These are phyloP conservation scores for Fimicolochytrium jonesii DNA, from an alignment of 192 early-diverging fungal genomes.

Conservation along the genomic window DNA sequence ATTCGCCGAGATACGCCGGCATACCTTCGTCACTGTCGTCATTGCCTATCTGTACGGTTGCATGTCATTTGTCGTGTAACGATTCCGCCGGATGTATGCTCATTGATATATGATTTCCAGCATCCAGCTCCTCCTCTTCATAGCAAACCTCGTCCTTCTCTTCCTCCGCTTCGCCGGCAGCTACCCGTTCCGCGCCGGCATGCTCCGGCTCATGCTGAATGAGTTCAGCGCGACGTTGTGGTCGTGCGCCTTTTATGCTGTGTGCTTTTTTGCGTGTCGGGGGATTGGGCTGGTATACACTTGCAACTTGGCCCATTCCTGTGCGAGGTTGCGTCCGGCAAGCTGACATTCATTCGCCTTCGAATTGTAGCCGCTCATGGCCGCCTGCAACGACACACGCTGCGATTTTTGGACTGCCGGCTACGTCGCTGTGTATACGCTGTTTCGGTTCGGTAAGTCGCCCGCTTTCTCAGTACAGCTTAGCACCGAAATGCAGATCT, in stretches of 20 bases:
- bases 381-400: conserved; percentile 18
- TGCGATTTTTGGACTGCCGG: conserved; percentile 36
- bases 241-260: conserved; percentile 19
- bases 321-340: neutral
- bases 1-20: conserved; percentile 33
- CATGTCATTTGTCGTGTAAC: too few species aligned
- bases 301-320: neutral
- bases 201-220: conserved; percentile 37
- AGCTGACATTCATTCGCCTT: neutral
- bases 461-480: neutral
- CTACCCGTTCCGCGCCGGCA: conserved; percentile 44
- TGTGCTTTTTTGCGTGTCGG: conserved; percentile 26
- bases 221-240: conserved; percentile 37
- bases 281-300: conserved; percentile 30
- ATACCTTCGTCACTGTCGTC: conserved; percentile 31
- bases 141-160: conserved; percentile 36
- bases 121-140: conserved; percentile 35
- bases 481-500: neutral
- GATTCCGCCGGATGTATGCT: too few species aligned
- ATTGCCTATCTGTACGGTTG: conserved; percentile 30
- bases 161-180: conserved; percentile 43
- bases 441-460: conserved; percentile 34
- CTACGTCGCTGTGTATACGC: conserved; percentile 29
- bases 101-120: conserved; percentile 1
- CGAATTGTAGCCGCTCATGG: conserved; percentile 18